phyloP scores from a whole-genome alignment of 2,329 filamentous ascomycete genomes.

The Xylaria sp. region DNA sequence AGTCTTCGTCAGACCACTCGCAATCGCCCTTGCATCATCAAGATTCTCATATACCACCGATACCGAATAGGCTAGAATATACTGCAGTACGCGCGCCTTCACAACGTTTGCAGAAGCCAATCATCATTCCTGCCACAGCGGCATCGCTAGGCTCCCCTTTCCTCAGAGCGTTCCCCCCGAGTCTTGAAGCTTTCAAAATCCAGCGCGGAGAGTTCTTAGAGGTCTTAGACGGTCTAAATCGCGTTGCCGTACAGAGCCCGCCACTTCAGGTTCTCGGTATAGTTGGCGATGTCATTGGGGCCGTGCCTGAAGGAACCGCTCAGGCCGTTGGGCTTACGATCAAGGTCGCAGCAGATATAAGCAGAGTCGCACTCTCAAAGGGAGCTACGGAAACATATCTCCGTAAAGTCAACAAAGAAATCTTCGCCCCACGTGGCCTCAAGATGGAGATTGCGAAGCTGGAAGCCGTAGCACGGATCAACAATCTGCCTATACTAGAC shows the following conservation, averaged over 20 bases:
- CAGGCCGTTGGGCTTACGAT: constrained; percentile 22
- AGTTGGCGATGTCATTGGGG: constrained; percentile 21
- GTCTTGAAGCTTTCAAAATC: constrained; percentile 19
- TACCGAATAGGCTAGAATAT: neutral
- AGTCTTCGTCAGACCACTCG: neutral
- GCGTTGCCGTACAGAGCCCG: constrained; percentile 30
- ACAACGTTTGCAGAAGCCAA: constrained; percentile 18
- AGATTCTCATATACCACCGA: neutral
- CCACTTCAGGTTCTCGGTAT: constrained; percentile 27
- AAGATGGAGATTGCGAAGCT: constrained; percentile 33
- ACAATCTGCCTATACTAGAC: constrained; percentile 29
- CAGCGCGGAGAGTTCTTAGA: constrained; percentile 13
- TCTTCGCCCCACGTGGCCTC: constrained; percentile 25
- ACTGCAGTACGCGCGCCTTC: neutral
- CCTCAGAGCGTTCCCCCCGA: constrained; percentile 29
- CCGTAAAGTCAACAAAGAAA: constrained; percentile 25
- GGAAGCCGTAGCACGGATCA: constrained; percentile 27
- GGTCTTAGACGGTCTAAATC: constrained; percentile 30
- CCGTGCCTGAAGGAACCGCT: constrained; percentile 21
- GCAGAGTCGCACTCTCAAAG: constrained; percentile 23
- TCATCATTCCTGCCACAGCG: constrained; percentile 27
- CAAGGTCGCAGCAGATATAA: constrained; percentile 16
- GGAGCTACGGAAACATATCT: constrained; percentile 27
- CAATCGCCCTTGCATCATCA: neutral
- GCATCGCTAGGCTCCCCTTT: constrained; percentile 31